These are phyloP conservation scores for Zangia roseola DNA, from an alignment of 768 basidiomycete genomes.

Conservation along the genomic window DNA sequence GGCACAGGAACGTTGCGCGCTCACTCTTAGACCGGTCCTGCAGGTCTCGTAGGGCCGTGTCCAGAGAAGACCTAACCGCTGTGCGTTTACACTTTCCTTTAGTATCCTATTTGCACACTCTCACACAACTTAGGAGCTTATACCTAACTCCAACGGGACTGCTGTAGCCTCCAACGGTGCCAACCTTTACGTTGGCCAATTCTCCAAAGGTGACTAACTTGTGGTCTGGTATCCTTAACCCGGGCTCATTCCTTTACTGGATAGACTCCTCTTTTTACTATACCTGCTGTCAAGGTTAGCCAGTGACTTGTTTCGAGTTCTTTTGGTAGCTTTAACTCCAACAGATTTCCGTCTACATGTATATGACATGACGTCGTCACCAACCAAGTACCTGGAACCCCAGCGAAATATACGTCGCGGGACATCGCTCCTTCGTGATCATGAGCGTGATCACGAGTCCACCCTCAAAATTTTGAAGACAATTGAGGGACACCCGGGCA, in stretches of 20 bases:
- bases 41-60: slow-evolving; percentile 31
- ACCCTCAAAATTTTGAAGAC: slow-evolving; percentile 55
- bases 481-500: slow-evolving; percentile 71
- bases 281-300: slow-evolving; percentile 79
- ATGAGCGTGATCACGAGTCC: slow-evolving; percentile 44
- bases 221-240: background rate
- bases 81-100: slow-evolving; percentile 38
- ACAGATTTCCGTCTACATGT: slow-evolving; percentile 87
- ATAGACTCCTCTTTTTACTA: slow-evolving; percentile 90
- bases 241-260: slow-evolving; percentile 3
- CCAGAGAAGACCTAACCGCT: slow-evolving; percentile 53
- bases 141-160: slow-evolving; percentile 80
- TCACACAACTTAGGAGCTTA: slow-evolving; percentile 47
- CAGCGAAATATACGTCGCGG: slow-evolving; percentile 15
- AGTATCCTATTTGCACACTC: background rate
- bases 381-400: slow-evolving; percentile 20
- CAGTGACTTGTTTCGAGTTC: background rate
- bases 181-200: slow-evolving; percentile 86
- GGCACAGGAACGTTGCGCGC: slow-evolving; percentile 48
- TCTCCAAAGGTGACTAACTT: slow-evolving; percentile 56
- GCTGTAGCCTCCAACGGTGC: slow-evolving; percentile 69
- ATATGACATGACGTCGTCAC: slow-evolving; percentile 70
- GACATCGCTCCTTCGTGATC: slow-evolving; percentile 22
- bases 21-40: slow-evolving; percentile 44
- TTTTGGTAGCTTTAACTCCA: background rate